These are phyloP conservation scores for Phalaenopsis equestris DNA, from an alignment of 106 monocot genomes.

Conservation along the genomic window DNA sequence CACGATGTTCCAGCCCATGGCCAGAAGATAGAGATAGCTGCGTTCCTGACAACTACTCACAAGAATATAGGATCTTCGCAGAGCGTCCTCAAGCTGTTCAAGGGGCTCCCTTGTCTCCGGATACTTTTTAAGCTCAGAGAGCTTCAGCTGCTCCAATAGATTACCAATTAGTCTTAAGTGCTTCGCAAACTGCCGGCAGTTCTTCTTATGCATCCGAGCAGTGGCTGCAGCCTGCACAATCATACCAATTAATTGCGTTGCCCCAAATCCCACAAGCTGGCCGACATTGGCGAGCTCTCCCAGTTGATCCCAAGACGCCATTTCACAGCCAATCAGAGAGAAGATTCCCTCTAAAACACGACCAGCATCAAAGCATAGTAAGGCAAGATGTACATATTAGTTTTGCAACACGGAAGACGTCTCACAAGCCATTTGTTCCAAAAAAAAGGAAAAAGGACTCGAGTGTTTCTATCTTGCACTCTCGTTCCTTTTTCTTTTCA, in stretches of 20 bases:
- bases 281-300: conserved; percentile 17
- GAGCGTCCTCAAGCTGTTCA: conserved; percentile 66
- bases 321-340: neutral
- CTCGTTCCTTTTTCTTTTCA: neutral
- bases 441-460: neutral
- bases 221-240: conserved; percentile 15
- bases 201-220: conserved; percentile 17
- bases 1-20: conserved; percentile 56
- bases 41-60: conserved; percentile 59
- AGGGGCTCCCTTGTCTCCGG: conserved; percentile 64
- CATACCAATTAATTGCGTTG: conserved; percentile 13
- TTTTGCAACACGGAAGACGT: neutral
- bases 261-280: conserved; percentile 18
- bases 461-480: neutral
- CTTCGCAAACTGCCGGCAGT: conserved; percentile 19
- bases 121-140: conserved; percentile 64
- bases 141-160: conserved; percentile 51
- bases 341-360: neutral
- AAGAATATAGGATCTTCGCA: conserved; percentile 48
- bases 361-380: neutral
- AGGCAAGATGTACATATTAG: neutral
- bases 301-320: conserved; percentile 23
- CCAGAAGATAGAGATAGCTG: conserved; percentile 52
- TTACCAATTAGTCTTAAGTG: conserved; percentile 24
- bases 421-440: neutral